A percentile compares a stretch with the other conserved stretches of the same genome.
Conservation (phyloP, 495 filamentous ascomycete species). For the Poronia punctata region DNA sequence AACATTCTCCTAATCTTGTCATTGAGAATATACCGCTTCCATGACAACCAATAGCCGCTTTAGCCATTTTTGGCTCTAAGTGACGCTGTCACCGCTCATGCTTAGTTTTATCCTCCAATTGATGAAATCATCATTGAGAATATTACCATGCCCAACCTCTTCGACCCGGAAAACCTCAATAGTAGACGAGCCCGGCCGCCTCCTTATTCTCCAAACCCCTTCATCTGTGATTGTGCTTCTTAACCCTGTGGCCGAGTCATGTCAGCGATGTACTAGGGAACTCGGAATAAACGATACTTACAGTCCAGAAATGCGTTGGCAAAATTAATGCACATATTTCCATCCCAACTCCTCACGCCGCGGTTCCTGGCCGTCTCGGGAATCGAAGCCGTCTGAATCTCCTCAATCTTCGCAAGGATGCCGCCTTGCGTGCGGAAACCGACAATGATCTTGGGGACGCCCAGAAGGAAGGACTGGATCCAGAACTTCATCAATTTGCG, state of each 20-base stretch:
- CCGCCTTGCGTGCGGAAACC: slow-evolving; percentile 76
- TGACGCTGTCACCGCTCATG: slow-evolving; percentile 10
- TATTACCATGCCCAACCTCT: slow-evolving; percentile 65
- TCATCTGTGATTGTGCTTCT: slow-evolving; percentile 58
- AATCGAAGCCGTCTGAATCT: slow-evolving; percentile 70
- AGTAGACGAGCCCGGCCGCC: slow-evolving; percentile 42
- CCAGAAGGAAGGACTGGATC: slow-evolving; percentile 92
- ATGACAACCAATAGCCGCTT: no score
- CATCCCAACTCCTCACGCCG: slow-evolving; percentile 70
- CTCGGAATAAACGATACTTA: slow-evolving; percentile 29
- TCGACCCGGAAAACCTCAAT: slow-evolving; percentile 70
- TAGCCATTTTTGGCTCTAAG: no score
- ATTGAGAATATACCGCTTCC: no score
- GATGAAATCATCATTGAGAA: slow-evolving; percentile 70
- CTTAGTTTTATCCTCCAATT: slow-evolving; percentile 58
- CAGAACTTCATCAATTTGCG: slow-evolving; percentile 90
- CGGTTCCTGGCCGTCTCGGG: slow-evolving; percentile 62
- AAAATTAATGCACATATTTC: slow-evolving; percentile 87
- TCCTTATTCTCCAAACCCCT: slow-evolving; percentile 77
- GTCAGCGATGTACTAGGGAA: slow-evolving; percentile 6
- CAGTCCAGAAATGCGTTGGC: slow-evolving; percentile 68
- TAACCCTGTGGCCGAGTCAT: slow-evolving; percentile 48
- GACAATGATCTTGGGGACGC: slow-evolving; percentile 84
- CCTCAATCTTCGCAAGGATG: slow-evolving; percentile 60
- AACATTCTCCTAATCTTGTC: no score